Percentiles rank a stretch among this genome's conserved stretches.
These are phyloP conservation scores for Tylopilus sp. DNA, from an alignment of 768 basidiomycete genomes.

Conservation along the genomic window DNA sequence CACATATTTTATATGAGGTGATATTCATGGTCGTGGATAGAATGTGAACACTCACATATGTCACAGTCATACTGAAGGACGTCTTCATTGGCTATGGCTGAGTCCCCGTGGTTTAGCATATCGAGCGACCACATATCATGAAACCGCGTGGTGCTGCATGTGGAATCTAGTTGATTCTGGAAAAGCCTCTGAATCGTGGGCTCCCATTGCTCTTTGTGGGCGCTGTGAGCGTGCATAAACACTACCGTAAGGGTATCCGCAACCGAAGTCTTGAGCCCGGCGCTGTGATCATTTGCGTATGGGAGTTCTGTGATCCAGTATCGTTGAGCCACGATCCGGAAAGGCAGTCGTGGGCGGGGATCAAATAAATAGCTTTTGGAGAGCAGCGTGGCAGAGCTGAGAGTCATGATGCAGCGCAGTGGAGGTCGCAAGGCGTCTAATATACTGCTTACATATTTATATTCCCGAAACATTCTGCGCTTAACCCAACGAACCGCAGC, in stretches of 20 bases:
- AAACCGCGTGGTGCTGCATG: neutral
- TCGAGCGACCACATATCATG: slow-evolving; percentile 9
- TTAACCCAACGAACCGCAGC: too few species aligned
- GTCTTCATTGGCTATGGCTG: slow-evolving; percentile 10
- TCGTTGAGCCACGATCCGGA: slow-evolving; percentile 8
- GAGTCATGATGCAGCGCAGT: neutral
- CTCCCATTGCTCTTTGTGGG: slow-evolving; percentile 13
- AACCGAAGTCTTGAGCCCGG: neutral
- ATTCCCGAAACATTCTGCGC: too few species aligned
- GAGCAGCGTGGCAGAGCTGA: neutral
- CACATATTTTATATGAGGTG: neutral
- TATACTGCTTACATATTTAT: too few species aligned
- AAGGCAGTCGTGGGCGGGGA: slow-evolving; percentile 9
- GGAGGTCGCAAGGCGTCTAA: too few species aligned
- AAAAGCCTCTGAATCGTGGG: slow-evolving; percentile 1
- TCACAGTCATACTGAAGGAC: neutral
- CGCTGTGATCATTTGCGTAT: neutral
- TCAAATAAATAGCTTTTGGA: slow-evolving; percentile 8
- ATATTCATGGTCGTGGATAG: neutral
- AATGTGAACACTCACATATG: neutral
- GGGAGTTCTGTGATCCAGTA: slow-evolving; percentile 1
- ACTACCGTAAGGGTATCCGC: neutral
- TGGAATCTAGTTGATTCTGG: neutral
- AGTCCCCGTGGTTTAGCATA: slow-evolving; percentile 7
- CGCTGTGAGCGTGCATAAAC: slow-evolving; percentile 2